These are phyloP conservation scores for Akanthomyces muscarius DNA, from an alignment of 2,329 filamentous ascomycete species.

Conservation along the genomic window DNA sequence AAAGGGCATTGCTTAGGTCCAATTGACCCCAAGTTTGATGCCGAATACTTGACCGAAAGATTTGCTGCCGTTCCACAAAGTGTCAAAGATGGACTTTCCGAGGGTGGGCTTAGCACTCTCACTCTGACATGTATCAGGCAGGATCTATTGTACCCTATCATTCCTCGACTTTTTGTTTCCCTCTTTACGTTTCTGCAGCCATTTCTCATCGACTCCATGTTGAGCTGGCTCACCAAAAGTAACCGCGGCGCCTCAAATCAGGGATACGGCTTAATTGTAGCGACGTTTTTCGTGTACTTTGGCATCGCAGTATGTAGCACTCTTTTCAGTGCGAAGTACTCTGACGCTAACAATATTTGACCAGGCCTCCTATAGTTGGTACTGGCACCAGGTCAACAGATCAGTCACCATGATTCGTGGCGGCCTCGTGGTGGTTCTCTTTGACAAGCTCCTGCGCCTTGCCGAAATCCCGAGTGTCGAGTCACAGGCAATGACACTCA, in stretches of 20 bases:
- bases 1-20: not conserved
- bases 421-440: conserved; percentile 1
- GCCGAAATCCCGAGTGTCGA: not conserved
- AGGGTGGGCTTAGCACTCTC: not conserved
- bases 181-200: conserved; percentile 3
- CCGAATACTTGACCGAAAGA: not conserved
- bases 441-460: conserved; percentile 5
- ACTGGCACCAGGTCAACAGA: conserved; percentile 7
- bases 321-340: not conserved
- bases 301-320: not conserved
- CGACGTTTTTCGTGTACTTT: conserved; percentile 5
- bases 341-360: not conserved
- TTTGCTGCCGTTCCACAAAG: not conserved
- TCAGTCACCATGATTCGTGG: conserved; percentile 8
- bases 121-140: not conserved
- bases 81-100: not conserved
- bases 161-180: conserved; percentile 3
- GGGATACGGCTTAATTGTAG: not conserved
- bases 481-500: conserved; percentile 2
- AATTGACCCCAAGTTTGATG: not conserved
- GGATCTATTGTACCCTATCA: not conserved
- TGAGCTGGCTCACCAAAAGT: not conserved
- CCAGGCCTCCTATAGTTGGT: conserved; percentile 4
- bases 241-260: not conserved
- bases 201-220: not conserved